Evolutionary conservation across 2,329 filamentous ascomycete species (phyloP), one percentile per base, ranked within the genome.

Genomic region (Aspergillus sp.): DNA sequence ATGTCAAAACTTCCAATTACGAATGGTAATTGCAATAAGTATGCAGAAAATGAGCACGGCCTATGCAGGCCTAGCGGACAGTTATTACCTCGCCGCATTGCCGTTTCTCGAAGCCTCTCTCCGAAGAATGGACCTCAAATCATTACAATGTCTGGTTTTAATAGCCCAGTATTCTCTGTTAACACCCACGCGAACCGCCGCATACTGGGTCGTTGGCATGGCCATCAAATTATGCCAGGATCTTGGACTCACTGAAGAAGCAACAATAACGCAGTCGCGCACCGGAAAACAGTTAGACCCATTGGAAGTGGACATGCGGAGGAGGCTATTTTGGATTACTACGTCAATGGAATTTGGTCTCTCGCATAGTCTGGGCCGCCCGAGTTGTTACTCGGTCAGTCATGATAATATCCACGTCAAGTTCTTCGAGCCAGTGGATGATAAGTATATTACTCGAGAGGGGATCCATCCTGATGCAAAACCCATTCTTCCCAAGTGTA

Each of bases 11-110:
- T 98, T 97, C 68, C 85, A 93, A 45, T 79, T 96, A 51, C 88
- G 91, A 57, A 93, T 98, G 86, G 91, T 97, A 53, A 87, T 98
- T 69, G 93, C 95, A 31, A 96, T 97, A 68, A 93, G 91, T 72
- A 84, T 98, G 75, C 93, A 98, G 75, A 96, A 96, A 74, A 82
- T 97, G 68, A 91, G 93, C 70, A 85, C 88, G 0, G 87, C 90
- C 63, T 98, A 95, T 73, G 92, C 93, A n/a, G 93, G 93, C 23
- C 80, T 98, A 27, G 93, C 95, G 31, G 93, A 98, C 75, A 93
- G 91, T 70, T 98, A 96, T 76, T 98, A 97, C 69, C 82, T 97
- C 21, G 90, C 93, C 23, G 93, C 93, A 5, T 87, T 98, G 77
- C 86, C 88, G 61, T 88, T 88, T 66, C 86, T 98, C 60, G 90